These are phyloP conservation scores for Exophiala alcalophila DNA, from an alignment of 2,329 filamentous ascomycete species.

Conservation along the genomic window DNA sequence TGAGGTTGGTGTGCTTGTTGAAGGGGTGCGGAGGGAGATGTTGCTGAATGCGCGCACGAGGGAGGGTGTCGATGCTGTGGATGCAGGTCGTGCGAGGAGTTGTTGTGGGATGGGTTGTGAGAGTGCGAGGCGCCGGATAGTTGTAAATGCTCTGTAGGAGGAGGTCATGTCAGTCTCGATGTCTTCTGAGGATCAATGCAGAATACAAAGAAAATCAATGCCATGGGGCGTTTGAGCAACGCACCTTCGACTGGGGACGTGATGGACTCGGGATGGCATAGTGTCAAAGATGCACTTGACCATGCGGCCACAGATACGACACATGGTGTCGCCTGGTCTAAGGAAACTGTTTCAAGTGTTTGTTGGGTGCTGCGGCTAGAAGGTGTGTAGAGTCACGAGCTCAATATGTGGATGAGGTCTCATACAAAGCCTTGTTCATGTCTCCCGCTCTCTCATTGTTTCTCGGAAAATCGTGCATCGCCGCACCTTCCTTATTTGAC, in stretches of 20 bases:
- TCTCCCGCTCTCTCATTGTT: background rate
- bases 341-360: background rate
- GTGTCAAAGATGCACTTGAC: slow-evolving; percentile 32
- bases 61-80: slow-evolving; percentile 12
- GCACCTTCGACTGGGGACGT: slow-evolving; percentile 25
- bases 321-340: too few species aligned
- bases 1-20: slow-evolving; percentile 5
- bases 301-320: slow-evolving; percentile 30
- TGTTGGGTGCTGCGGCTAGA: too few species aligned
- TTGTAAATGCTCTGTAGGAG: slow-evolving; percentile 25
- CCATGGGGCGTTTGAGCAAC: slow-evolving; percentile 1
- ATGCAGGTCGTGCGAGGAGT: background rate
- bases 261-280: slow-evolving; percentile 29
- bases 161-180: slow-evolving; percentile 3
- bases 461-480: slow-evolving; percentile 7
- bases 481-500: slow-evolving; percentile 17
- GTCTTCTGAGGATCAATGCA: background rate
- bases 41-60: slow-evolving; percentile 20
- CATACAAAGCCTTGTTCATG: too few species aligned
- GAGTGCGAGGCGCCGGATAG: slow-evolving; percentile 19
- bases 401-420: too few species aligned
- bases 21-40: slow-evolving; percentile 17
- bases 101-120: slow-evolving; percentile 1
- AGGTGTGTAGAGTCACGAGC: too few species aligned
- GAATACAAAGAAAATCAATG: too few species aligned